These are phyloP conservation scores for Pyricularia sp. DNA, from an alignment of 2,329 filamentous ascomycete species.

Conservation along the genomic window DNA sequence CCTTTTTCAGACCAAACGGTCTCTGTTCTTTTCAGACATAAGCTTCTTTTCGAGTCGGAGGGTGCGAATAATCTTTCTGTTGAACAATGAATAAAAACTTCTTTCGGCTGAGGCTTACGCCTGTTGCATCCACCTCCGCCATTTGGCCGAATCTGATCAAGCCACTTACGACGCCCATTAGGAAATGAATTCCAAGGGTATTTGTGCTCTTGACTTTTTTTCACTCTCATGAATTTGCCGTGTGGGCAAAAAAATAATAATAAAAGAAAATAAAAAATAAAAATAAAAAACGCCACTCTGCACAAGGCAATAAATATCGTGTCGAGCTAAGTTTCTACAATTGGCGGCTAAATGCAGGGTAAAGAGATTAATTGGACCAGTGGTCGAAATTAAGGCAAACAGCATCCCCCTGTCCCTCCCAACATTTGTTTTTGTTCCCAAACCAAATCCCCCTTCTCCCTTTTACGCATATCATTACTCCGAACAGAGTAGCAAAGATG, in stretches of 20 bases:
- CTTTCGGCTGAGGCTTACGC: not conserved
- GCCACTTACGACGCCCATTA: not conserved
- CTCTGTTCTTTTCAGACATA: not conserved
- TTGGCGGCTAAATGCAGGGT: constrained; percentile 1
- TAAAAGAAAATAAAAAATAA: no score
- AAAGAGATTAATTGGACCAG: not conserved
- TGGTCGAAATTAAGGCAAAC: not conserved
- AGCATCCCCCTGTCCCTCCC: not conserved
- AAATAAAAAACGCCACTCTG: not conserved
- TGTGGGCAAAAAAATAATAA: not conserved
- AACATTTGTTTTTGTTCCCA: not conserved
- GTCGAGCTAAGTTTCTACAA: not conserved
- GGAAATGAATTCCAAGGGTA: not conserved
- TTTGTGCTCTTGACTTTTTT: not conserved
- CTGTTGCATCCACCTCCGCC: not conserved
- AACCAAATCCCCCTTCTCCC: not conserved
- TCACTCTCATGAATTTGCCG: not conserved
- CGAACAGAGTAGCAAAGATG: not conserved
- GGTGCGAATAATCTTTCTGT: not conserved
- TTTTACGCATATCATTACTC: no score
- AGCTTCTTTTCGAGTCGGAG: not conserved
- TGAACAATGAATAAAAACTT: not conserved
- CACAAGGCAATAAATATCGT: not conserved
- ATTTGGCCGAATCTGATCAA: not conserved
- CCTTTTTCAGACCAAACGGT: not conserved